Evolutionary conservation across 164 flowering plant species (phyloP), one percentile per base, ranked within the genome.

Genomic region (Akebia trifoliata): DNA sequence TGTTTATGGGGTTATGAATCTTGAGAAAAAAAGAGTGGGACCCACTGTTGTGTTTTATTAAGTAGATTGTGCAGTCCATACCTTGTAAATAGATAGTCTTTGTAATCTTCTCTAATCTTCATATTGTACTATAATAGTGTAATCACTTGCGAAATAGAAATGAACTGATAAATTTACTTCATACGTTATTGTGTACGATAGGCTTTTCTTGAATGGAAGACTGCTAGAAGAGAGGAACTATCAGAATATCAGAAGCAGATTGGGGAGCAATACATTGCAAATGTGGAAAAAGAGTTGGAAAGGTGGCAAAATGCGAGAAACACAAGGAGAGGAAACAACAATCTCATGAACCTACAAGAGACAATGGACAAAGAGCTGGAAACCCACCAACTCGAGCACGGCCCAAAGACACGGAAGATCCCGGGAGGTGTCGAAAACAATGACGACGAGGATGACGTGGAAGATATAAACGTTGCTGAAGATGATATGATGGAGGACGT

Each of bases 351-450:
- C 74, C 71, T 86, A 30, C 97, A 94, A 75, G 99, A 94, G 69
- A 86, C 93, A 0, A 90, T 94, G 99, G 99, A 94, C 76, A 75
- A 88, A 71, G 99, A 94, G 56, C 67, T 94, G 68, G 99, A 94
- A 63, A 83, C 84, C 39, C 99, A 88, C 61, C 82, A 85, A 71
- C 89, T 90, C 9, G 97, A 88, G 74, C 93, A 86, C 70, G 99
- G 99, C 15, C 99, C 95, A 8, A 93, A 93, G 76, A 82, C 80
- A 34, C 66, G 97, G 54, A 90, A 83, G 67, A 81, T 90, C 47
- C 83, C 85, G 12, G 84, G 76, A 35, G 78, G 77, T 46, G 45
- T 34, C 30, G 57, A 74, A 66, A 72, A 75, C 69, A 81, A 81
- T 46, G 95, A 87, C 14, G 95, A 89, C 47, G 99, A 93, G 49